Conservation (phyloP, 352 stramenopile genomes). For the Discostella stelligera region DNA sequence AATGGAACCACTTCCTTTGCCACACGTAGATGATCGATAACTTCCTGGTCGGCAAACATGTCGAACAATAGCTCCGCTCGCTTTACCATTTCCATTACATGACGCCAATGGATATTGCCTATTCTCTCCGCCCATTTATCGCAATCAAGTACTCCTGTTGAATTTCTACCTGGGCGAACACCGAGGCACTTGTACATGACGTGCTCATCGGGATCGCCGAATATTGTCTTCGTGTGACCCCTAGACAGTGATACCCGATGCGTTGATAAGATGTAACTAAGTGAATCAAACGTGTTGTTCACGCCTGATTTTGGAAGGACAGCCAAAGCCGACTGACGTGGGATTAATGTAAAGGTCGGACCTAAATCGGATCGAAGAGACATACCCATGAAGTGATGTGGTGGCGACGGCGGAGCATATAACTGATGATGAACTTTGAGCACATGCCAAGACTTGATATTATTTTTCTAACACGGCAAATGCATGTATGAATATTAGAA, state of each 20-base stretch:
- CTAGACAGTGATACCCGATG: neutral
- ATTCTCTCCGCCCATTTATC: neutral
- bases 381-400: neutral
- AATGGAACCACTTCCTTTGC: neutral
- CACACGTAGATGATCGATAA: neutral
- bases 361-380: neutral
- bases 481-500: neutral
- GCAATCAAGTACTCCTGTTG: neutral
- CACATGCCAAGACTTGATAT: neutral
- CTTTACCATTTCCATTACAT: slow-evolving; percentile 4
- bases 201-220: neutral
- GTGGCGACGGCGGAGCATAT: neutral
- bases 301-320: neutral
- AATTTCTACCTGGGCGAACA: neutral
- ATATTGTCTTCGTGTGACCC: neutral
- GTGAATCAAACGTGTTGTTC: neutral
- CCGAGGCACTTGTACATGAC: neutral
- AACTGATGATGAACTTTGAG: neutral
- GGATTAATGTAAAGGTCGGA: neutral
- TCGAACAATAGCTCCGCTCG: neutral
- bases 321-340: neutral
- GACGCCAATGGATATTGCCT: neutral
- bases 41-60: neutral
- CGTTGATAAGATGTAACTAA: neutral
- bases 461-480: no score